Evolutionary conservation across 345 rosid genomes (phyloP), one percentile per base, ranked within the genome.

Genomic region (Zanthoxylum bungeanum): DNA sequence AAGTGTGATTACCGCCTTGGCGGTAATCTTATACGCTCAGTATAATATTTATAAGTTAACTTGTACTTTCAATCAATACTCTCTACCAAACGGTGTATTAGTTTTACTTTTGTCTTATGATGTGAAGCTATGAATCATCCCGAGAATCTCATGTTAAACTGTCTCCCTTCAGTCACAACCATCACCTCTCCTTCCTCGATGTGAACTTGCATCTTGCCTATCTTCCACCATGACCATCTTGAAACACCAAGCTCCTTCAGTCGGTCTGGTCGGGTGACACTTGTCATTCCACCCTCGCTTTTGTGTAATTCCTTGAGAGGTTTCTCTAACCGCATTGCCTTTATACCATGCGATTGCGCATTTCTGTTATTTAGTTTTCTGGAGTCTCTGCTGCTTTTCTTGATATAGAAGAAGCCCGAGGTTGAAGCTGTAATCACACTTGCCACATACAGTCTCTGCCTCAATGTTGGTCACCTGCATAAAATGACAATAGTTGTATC

Each of bases 131-230:
- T n/a, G n/a, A n/a, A n/a, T n/a, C 98, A 0, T 95, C 95, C 57
- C 86, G 64, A 67, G n/a, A 92, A 94, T 73, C 60, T 88, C 98
- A 94, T 87, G 82, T 75, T 92, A 58, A 74, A 73, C 63, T 83
- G 68, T 62, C 97, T 86, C 39, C 97, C 98, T 79, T 92, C 91
- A 0, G 98, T 97, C 21, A 90, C 98, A 9, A 94, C 98, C 50
- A 92, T 89, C 58, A 92, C 98, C 73, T 94, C 98, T 7, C 98
- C 98, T 86, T 94, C 97, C 84, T 94, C 97, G 1, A 94, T 85
- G 78, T 92, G 92, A 66, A 94, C 98, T 82, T 86, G 80, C 91
- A 88, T n/a, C 40, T 90, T 88, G 22, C 92, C 94, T 0, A 96
- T 93, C 83, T 90, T 91, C 98, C 97, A 90, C 60, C 76, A 73